These are phyloP conservation scores for Xylaria castorea DNA, from an alignment of 495 filamentous ascomycete species.

Conservation along the genomic window DNA sequence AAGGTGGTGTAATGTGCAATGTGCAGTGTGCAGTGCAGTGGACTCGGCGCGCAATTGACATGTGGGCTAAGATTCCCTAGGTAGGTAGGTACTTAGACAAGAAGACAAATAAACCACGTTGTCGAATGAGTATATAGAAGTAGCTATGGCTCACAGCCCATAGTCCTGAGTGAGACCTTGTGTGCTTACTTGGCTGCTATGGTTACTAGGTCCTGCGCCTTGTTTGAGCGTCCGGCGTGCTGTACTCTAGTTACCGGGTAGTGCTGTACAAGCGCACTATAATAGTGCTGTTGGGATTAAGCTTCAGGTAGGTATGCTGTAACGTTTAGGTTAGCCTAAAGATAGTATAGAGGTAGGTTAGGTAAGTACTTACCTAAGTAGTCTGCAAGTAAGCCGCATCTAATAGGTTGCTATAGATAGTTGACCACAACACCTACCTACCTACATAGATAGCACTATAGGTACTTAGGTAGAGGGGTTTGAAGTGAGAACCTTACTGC, in stretches of 20 bases:
- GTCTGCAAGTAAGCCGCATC: not conserved
- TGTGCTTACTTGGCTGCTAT: not conserved
- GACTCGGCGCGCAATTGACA: slow-evolving; percentile 10
- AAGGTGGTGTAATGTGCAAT: no score
- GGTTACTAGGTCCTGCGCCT: no score
- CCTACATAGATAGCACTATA: not conserved
- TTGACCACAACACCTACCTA: not conserved
- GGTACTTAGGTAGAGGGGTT: not conserved
- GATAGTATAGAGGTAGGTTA: no score
- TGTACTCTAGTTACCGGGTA: not conserved
- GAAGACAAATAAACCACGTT: slow-evolving; percentile 2
- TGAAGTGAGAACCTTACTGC: not conserved
- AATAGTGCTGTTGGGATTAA: not conserved
- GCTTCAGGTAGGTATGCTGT: not conserved
- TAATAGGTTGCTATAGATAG: not conserved
- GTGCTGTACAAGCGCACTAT: not conserved
- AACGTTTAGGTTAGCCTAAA: not conserved
- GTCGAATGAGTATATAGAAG: no score
- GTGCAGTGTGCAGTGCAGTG: not conserved
- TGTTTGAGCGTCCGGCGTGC: no score
- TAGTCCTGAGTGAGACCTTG: no score
- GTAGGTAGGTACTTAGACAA: not conserved
- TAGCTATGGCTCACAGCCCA: no score
- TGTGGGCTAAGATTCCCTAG: not conserved
- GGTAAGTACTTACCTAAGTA: not conserved